Evolutionary conservation across 106 monocot species (phyloP), one percentile per base, ranked within the genome.

Genomic region (Allium cepa): DNA sequence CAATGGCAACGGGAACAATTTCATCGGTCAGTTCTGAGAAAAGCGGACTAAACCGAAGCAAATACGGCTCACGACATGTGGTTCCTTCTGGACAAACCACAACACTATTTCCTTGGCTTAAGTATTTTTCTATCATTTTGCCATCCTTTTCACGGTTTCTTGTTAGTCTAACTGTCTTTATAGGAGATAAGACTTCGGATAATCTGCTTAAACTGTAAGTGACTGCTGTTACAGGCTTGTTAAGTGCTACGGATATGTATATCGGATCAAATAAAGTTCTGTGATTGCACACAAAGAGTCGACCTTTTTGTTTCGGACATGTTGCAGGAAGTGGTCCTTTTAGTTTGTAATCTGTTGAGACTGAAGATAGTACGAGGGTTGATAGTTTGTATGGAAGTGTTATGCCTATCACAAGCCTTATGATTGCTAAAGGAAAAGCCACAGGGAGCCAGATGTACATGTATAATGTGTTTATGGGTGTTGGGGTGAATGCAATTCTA

Each of bases 11-110:
- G 3, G 90, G 90, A 50, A 74, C 76, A 4, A 90, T 56, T 45
- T 76, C 59, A 17, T 67, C 79, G 3, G 82, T 64, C 15, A 90
- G 53, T 82, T 94, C 94, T 0, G 90, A 80, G 59, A 94, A 94
- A 18, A 90, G 72, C 6, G 90, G 79, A 76, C 94, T 94, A 75
- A 94, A 94, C 59, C 90, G 66, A 49, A 94, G 82, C 5, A 94
- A 77, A 68, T 80, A 87, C 12, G 90, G 84, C 73, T 94, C 90
- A 9, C 94, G 69, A 76, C 94, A 94, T 3, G 94, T 94, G 0
- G 94, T 94, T 28, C 94, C 94, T 60, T 94, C 94, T 7, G 94
- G 87, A 77, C 90, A 94, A 9, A 94, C 84, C 10, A 79, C 84
- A 8, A 94, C 57, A 49, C 83, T 83, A 4, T 83, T 82, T 17